A percentile compares a stretch with the other conserved stretches of the same genome.
Evolutionary conservation across 179 eudicot species (phyloP).

Genomic region (Beta lomatogona): DNA sequence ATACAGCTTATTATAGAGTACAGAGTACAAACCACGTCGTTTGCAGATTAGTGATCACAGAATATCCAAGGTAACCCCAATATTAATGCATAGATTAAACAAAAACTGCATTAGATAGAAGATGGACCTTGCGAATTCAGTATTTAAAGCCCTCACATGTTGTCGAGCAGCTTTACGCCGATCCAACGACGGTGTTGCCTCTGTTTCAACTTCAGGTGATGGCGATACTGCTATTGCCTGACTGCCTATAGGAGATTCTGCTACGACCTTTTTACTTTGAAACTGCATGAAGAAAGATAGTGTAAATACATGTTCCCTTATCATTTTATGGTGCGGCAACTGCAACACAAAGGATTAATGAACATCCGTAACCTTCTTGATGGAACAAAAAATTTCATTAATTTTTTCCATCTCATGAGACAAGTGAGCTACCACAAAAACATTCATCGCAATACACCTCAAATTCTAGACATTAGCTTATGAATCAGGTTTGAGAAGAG

Average conservation of each 20-base stretch:
- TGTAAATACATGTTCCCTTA: background rate
- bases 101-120: constrained; percentile 23
- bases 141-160: constrained; percentile 93
- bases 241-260: constrained; percentile 53
- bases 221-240: constrained; percentile 34
- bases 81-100: background rate
- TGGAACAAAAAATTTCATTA: background rate
- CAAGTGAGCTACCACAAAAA: too few relatives aligned
- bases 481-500: background rate
- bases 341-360: background rate
- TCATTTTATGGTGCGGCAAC: background rate
- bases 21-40: background rate
- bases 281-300: constrained; percentile 44
- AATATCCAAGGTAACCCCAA: background rate
- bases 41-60: background rate
- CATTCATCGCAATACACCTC: background rate
- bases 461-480: background rate
- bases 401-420: background rate
- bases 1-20: background rate
- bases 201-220: constrained; percentile 45
- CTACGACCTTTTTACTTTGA: constrained; percentile 57
- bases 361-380: background rate
- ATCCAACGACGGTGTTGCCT: constrained; percentile 52
- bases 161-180: constrained; percentile 68
- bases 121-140: constrained; percentile 83